Evolutionary conservation across 2,329 filamentous ascomycete genomes (phyloP), one percentile per base, ranked within the genome.

Genomic region (Venturia effusa): DNA sequence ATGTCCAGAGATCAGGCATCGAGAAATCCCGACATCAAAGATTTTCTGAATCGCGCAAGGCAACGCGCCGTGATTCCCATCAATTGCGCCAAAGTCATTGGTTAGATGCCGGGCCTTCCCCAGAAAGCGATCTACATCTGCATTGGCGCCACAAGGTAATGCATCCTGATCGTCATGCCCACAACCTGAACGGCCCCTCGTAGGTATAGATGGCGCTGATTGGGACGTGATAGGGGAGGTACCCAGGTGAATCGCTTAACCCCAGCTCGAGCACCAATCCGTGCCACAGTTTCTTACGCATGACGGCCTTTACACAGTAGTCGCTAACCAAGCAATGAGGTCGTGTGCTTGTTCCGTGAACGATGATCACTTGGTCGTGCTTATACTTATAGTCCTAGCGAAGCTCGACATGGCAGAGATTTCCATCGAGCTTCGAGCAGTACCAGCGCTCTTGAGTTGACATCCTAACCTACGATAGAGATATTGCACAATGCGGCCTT

Each of bases 401-500:
- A 8, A 6, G 19, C 51, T 34, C 34, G 4, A 13, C 30, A 34
- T 19, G 22, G 48, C 24, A 30, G 11, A 19, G 24, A 4, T 1
- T 30, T 22, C 4, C 27, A 27, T 3, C 11, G 10, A 27, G 19
- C 19, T 11, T 27, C 43, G 22, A 48, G 11, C 22, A 45, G 22
- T 8, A 48, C 13, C 43, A 24, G n/a, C 2, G 11, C 43, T 24
- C n/a, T 24, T 24, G 22, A 19, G 3, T 24, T 24, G 2, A 11
- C n/a, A 22, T 22, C n/a, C n/a, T 19, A 10, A 30, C 10, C 1
- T 19, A 7, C 27, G 11, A 6, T 11, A 32, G 6, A 55, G 24
- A 30, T 55, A 34, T 5, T 13, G 3, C 51, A 55, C 40, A 30
- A 76, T 70, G 64, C 68, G 73, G 69, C 80, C 77, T 61, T 83